These are phyloP conservation scores for Sesbania bispinosa DNA, from an alignment of 306 rosid genomes.

Conservation along the genomic window DNA sequence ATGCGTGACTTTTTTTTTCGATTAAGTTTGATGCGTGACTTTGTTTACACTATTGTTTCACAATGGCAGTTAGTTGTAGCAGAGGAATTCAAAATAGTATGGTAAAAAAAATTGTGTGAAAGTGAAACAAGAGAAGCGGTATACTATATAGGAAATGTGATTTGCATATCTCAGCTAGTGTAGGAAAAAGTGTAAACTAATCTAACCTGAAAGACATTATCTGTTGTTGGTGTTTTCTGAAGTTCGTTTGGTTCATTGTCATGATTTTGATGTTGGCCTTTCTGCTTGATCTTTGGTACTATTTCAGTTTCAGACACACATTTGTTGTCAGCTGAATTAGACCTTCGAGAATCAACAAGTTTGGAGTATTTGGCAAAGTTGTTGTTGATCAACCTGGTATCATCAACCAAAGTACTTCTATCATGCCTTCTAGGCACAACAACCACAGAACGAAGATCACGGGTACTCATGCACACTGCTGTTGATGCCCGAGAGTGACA, in stretches of 20 bases:
- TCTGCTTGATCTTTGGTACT: constrained; percentile 21
- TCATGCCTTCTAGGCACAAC: constrained; percentile 44
- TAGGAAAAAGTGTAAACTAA: neutral
- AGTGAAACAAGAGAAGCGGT: neutral
- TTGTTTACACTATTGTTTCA: too few relatives aligned
- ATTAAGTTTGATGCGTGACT: too few relatives aligned
- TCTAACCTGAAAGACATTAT: constrained; percentile 63
- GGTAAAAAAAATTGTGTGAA: too few relatives aligned
- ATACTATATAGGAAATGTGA: too few relatives aligned
- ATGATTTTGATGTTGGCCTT: constrained; percentile 15
- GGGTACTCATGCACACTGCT: constrained; percentile 61
- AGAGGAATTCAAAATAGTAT: too few relatives aligned
- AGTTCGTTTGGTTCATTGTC: constrained; percentile 26
- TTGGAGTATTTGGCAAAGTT: constrained; percentile 50
- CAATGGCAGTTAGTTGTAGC: too few relatives aligned
- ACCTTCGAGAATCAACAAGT: constrained; percentile 47
- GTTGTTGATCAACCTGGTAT: constrained; percentile 31
- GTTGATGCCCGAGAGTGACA: constrained; percentile 73
- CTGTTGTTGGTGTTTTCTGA: constrained; percentile 38
- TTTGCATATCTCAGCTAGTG: neutral
- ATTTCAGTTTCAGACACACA: constrained; percentile 1
- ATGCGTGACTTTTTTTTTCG: too few relatives aligned
- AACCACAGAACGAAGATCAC: constrained; percentile 48
- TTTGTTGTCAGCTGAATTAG: constrained; percentile 15
- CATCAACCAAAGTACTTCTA: constrained; percentile 23